A percentile compares a stretch with the other conserved stretches of the same genome.
Evolutionary conservation across 331 rosid species (phyloP).

Genomic region (Ulmus americana): DNA sequence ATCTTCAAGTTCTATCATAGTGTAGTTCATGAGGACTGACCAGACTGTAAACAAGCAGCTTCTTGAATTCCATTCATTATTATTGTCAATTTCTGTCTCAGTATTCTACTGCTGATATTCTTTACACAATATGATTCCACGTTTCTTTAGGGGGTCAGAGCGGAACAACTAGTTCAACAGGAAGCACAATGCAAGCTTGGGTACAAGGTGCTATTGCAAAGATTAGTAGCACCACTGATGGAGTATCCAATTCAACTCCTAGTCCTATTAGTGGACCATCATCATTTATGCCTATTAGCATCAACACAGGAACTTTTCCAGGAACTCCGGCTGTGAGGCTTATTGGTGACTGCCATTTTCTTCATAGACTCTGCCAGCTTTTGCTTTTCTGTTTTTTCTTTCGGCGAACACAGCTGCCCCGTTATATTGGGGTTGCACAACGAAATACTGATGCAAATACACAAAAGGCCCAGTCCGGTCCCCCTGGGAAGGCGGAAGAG

Average conservation of each 20-base stretch:
- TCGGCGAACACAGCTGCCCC: constrained; percentile 69
- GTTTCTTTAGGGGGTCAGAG: constrained; percentile 59
- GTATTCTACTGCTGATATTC: not conserved
- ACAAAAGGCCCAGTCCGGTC: constrained; percentile 58
- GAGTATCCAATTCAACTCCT: constrained; percentile 66
- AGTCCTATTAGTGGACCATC: constrained; percentile 77
- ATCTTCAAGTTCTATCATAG: constrained; percentile 1
- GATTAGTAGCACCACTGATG: constrained; percentile 75
- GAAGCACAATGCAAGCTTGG: constrained; percentile 95
- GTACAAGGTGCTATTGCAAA: constrained; percentile 91
- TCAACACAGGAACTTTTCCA: constrained; percentile 86
- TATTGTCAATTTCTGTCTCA: not conserved
- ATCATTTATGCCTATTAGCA: constrained; percentile 81
- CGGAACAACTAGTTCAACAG: constrained; percentile 67
- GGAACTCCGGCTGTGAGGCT: constrained; percentile 96
- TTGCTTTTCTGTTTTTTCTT: constrained; percentile 92
- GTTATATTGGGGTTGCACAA: constrained; percentile 44
- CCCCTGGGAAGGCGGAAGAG: constrained; percentile 71
- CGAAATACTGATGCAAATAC: constrained; percentile 56
- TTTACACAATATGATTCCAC: constrained; percentile 1
- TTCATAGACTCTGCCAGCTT: constrained; percentile 85
- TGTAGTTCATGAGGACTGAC: not conserved
- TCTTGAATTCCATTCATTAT: not conserved
- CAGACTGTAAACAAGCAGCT: not conserved
- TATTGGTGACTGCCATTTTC: constrained; percentile 92